Evolutionary conservation across 1,139 yeast species (phyloP).

Genomic region (Debaryomyces sp.): DNA sequence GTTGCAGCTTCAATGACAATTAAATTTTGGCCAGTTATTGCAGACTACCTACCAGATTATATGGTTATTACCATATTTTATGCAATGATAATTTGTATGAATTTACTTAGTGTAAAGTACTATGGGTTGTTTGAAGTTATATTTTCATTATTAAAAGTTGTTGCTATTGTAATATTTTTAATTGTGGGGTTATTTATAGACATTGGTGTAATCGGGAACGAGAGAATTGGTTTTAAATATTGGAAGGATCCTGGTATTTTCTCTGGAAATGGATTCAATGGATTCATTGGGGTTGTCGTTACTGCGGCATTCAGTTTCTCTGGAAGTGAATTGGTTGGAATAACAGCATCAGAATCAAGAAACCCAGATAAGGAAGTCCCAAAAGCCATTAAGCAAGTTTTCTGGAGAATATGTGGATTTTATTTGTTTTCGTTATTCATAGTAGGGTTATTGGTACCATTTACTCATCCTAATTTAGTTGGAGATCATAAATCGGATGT

Average conservation of each 20-base stretch:
- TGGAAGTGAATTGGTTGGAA: conserved; percentile 28
- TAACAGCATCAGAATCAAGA: conserved; percentile 36
- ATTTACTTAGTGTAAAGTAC: conserved; percentile 24
- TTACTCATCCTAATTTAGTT: conserved; percentile 22
- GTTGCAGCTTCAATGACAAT: conserved; percentile 26
- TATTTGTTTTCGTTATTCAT: conserved; percentile 26
- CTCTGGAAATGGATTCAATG: conserved; percentile 29
- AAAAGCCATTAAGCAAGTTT: conserved; percentile 38
- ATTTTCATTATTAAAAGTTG: conserved; percentile 32
- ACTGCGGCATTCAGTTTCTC: conserved; percentile 31
- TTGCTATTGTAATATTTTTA: conserved; percentile 36
- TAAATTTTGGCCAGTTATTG: conserved; percentile 22
- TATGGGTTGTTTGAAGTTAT: conserved; percentile 31
- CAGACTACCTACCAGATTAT: conserved; percentile 18
- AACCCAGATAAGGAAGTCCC: conserved; percentile 37
- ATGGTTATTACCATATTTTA: conserved; percentile 21
- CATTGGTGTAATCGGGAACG: conserved; percentile 34
- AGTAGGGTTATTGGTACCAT: conserved; percentile 30
- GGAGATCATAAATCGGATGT: conserved; percentile 20
- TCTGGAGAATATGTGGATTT: conserved; percentile 36
- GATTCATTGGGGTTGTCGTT: conserved; percentile 25
- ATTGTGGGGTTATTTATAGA: conserved; percentile 33
- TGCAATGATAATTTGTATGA: conserved; percentile 19
- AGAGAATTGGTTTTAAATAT: conserved; percentile 33
- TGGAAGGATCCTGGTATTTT: conserved; percentile 38